A percentile compares a stretch with the other conserved stretches of the same genome.
These are phyloP conservation scores for Colletotrichum cuscutae DNA, from an alignment of 2,329 filamentous ascomycete species.

Conservation along the genomic window DNA sequence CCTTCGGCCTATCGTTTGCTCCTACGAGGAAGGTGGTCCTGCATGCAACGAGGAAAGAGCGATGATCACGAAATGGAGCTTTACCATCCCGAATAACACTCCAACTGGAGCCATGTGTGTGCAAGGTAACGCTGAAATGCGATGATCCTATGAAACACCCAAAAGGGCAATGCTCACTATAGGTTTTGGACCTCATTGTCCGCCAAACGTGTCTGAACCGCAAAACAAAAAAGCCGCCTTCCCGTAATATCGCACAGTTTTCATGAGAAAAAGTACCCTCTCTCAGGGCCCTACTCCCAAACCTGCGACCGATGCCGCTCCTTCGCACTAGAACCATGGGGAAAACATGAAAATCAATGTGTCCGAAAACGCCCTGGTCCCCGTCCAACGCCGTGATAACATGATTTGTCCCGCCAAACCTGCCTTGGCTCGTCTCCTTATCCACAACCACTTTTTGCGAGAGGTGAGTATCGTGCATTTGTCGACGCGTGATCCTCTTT, in stretches of 20 bases:
- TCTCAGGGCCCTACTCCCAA: not conserved
- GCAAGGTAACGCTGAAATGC: not conserved
- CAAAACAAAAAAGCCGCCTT: slow-evolving; percentile 16
- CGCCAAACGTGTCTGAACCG: not conserved
- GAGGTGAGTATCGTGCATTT: not conserved
- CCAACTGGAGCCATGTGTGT: not conserved
- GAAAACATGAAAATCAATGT: slow-evolving; percentile 2
- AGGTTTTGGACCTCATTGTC: not conserved
- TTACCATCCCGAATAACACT: not conserved
- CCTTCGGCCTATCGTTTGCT: not conserved
- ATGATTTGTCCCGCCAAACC: slow-evolving; percentile 20
- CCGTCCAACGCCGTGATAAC: slow-evolving; percentile 30
- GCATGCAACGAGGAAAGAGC: not conserved
- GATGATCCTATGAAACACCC: slow-evolving; percentile 7
- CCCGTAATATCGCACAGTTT: not conserved
- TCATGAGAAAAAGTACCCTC: not conserved
- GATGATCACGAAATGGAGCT: not conserved
- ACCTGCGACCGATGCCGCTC: not conserved
- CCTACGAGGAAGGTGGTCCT: not conserved
- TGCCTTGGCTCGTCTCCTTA: slow-evolving; percentile 11
- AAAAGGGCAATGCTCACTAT: not conserved
- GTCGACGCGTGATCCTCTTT: slow-evolving; percentile 4
- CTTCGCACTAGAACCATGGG: not conserved
- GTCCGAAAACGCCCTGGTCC: slow-evolving; percentile 27
- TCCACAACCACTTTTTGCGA: not conserved